phyloP scores from a whole-genome alignment of 139 green algal genomes.

The Eudorina sp. region DNA sequence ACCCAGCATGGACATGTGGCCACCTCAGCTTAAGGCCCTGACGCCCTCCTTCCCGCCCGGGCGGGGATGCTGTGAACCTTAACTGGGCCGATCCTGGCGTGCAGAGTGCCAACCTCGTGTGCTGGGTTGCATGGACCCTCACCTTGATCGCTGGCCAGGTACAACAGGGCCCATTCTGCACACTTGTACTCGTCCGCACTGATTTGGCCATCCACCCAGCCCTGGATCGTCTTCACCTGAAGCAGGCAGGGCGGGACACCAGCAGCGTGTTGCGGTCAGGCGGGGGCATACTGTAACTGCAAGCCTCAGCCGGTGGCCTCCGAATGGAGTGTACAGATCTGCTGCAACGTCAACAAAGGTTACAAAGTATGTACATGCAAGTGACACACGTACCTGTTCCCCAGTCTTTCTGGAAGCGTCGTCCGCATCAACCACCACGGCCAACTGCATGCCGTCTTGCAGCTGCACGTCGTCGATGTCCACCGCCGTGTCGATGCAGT shows the following conservation, averaged over 20 bases:
- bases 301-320: no score
- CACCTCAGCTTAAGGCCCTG: no score
- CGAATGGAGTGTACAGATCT: no score
- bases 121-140: background rate
- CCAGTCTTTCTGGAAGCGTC: no score
- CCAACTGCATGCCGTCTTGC: conserved; percentile 18
- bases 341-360: background rate
- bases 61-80: background rate
- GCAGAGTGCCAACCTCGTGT: no score
- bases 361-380: background rate
- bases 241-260: conserved; percentile 1
- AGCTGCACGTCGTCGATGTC: conserved; percentile 26
- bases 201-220: background rate
- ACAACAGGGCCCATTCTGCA: background rate
- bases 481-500: background rate
- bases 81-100: no score
- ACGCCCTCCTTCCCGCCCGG: background rate
- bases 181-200: background rate
- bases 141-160: background rate
- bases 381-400: background rate
- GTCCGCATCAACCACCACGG: conserved; percentile 18
- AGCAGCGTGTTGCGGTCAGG: background rate
- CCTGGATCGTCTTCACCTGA: background rate
- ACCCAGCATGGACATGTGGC: no score
- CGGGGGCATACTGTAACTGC: no score